Conservation (phyloP, 192 early-diverging fungal genomes). For the Backusella circina region DNA sequence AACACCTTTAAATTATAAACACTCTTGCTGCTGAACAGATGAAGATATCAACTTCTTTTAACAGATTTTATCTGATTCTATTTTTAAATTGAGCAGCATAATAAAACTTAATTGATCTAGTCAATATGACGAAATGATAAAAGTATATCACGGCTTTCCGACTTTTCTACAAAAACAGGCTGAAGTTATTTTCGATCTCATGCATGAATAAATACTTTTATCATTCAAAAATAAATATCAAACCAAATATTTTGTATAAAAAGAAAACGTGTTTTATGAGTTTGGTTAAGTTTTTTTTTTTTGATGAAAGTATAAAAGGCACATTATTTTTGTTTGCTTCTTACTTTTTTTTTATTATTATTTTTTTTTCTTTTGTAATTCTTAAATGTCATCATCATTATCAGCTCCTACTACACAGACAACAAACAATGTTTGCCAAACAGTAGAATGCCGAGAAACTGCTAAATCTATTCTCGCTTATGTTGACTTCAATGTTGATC, state of each 20-base stretch:
- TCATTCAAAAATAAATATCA: neutral
- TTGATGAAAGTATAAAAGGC: neutral
- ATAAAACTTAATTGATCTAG: too few species aligned
- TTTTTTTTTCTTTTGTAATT: neutral
- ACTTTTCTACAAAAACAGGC: neutral
- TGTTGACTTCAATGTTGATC: constrained; percentile 51
- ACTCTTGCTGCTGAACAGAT: too few species aligned
- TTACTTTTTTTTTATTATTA: neutral
- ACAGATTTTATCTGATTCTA: too few species aligned
- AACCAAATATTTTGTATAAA: neutral
- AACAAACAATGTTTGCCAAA: constrained; percentile 35
- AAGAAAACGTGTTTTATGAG: neutral
- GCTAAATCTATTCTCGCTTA: constrained; percentile 49
- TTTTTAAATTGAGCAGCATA: too few species aligned
- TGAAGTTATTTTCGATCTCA: neutral
- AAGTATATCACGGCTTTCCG: neutral
- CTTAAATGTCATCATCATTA: neutral
- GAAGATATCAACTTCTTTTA: too few species aligned
- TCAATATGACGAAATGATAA: neutral
- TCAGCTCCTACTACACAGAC: neutral
- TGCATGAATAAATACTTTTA: too few species aligned
- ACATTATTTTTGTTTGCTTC: neutral
- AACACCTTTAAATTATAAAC: too few species aligned
- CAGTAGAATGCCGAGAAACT: constrained; percentile 51
- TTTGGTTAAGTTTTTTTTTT: neutral